Evolutionary conservation across 345 rosid genomes (phyloP), one percentile per base, ranked within the genome.

Genomic region (Ceriops zippeliana): DNA sequence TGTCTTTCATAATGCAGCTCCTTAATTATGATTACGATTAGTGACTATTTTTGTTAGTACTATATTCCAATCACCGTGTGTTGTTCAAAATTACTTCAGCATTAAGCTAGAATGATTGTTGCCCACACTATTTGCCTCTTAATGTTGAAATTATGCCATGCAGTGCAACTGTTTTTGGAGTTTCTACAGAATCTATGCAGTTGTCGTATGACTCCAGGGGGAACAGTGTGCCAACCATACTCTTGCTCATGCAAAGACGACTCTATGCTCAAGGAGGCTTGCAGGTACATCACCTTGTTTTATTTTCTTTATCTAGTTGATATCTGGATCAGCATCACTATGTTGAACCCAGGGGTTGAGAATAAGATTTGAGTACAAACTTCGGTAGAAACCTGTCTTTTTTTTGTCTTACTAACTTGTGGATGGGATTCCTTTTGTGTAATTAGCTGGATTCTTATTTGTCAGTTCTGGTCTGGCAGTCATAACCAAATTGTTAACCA

Each of bases 181-280:
- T 76, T 67, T 76, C 80, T n/a, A 76, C 80, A 49, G 80, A 76
- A 62, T 76, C 80, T 5, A 76, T 76, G 80, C 80, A 76, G 65
- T 72, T 76, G 51, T 76, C 80, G 7, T 76, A 63, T 68, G 80
- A 76, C 73, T 46, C 76, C 17, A 76, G 80, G 37, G 76, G 80
- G 16, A 76, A 76, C 52, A 67, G 76, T 52, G 76, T 76, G 24
- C 80, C 80, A n/a, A 76, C 73, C 11, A 76, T 76, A 67, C 80
- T 76, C 7, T 57, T 76, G 73, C 72, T 72, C 30, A 71, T 76
- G 80, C 80, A 76, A 58, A 72, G 69, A 32, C 73, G 56, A 17
- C 64, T 76, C 22, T 76, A 76, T 52, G 69, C 57, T 38, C 76
- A 67, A 21, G 80, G 80, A 28, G 80, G 80, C 72, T 68, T 76